Percentiles rank a stretch among this genome's conserved stretches.
phyloP scores from a whole-genome alignment of 129 eudicot species.

The Flaveria robusta region DNA sequence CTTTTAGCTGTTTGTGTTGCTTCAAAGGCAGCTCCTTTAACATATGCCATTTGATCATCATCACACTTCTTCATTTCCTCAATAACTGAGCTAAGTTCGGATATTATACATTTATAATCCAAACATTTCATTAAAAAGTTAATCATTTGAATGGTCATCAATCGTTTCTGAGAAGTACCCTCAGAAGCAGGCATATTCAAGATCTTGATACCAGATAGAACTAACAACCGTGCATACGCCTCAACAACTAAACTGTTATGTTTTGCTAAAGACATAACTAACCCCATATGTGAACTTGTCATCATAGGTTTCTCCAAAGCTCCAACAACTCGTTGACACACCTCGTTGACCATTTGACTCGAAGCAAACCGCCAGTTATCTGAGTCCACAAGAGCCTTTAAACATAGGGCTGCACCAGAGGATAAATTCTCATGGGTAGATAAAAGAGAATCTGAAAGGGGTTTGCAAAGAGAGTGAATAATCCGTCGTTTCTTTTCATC shows the following conservation, averaged over 20 bases:
- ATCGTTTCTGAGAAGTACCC: slow-evolving; percentile 66
- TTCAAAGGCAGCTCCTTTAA: slow-evolving; percentile 85
- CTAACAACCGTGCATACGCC: slow-evolving; percentile 67
- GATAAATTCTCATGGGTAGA: slow-evolving; percentile 65
- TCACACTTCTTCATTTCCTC: slow-evolving; percentile 81
- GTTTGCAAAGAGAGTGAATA: slow-evolving; percentile 75
- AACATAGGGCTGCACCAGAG: slow-evolving; percentile 84
- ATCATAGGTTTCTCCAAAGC: slow-evolving; percentile 65
- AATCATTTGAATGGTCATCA: slow-evolving; percentile 79
- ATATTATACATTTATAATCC: slow-evolving; percentile 67
- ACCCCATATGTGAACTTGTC: slow-evolving; percentile 76
- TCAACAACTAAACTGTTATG: slow-evolving; percentile 66
- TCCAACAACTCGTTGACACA: slow-evolving; percentile 74
- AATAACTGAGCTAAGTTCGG: slow-evolving; percentile 62
- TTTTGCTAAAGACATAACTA: slow-evolving; percentile 76
- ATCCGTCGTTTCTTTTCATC: slow-evolving; percentile 60
- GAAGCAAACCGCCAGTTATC: slow-evolving; percentile 95
- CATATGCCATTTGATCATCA: slow-evolving; percentile 72
- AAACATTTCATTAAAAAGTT: slow-evolving; percentile 72
- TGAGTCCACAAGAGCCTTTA: slow-evolving; percentile 78
- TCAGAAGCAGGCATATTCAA: slow-evolving; percentile 51
- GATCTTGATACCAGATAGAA: slow-evolving; percentile 56
- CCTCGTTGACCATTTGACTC: slow-evolving; percentile 67
- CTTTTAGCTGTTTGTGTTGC: slow-evolving; percentile 67
- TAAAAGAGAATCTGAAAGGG: slow-evolving; percentile 79